Percentiles rank a stretch among this genome's conserved stretches.
phyloP scores from a whole-genome alignment of 371 early-diverging fungal species.

The Syncephalastrum monosporum region DNA sequence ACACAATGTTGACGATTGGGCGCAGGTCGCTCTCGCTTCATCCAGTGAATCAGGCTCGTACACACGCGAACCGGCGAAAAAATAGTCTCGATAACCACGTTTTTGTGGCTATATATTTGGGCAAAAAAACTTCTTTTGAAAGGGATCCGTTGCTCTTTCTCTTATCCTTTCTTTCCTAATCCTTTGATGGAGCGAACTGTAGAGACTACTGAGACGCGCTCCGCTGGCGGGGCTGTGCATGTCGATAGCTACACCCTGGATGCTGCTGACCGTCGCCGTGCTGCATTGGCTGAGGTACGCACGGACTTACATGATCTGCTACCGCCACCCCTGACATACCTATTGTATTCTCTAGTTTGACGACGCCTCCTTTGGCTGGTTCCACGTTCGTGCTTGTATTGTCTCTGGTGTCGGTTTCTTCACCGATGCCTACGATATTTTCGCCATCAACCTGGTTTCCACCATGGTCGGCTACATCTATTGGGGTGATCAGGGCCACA shows the following conservation, averaged over 20 bases:
- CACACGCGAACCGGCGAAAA: too few species aligned
- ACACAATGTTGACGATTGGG: too few species aligned
- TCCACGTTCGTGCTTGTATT: constrained; percentile 83
- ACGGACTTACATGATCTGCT: background rate
- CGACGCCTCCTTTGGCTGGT: constrained; percentile 66
- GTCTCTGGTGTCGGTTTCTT: constrained; percentile 89
- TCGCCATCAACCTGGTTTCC: constrained; percentile 79
- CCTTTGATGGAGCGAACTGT: background rate
- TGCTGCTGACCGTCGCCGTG: constrained; percentile 33
- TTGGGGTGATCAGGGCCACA: constrained; percentile 40
- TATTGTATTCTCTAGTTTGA: constrained; percentile 34
- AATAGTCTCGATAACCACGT: too few species aligned
- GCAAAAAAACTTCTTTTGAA: too few species aligned
- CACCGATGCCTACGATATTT: constrained; percentile 89
- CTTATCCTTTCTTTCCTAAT: constrained; percentile 1
- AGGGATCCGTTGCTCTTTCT: constrained; percentile 4
- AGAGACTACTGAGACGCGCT: background rate
- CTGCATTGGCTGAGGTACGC: constrained; percentile 40
- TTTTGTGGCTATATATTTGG: too few species aligned
- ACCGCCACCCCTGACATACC: background rate
- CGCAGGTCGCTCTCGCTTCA: too few species aligned
- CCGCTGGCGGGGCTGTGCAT: constrained; percentile 1
- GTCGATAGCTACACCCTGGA: constrained; percentile 19
- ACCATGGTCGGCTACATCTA: constrained; percentile 76
- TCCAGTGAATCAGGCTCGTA: too few species aligned